Percentiles rank a stretch among this genome's conserved stretches.
Evolutionary conservation across 257 asterid species (phyloP).

Genomic region (Penstemon barbatus): DNA sequence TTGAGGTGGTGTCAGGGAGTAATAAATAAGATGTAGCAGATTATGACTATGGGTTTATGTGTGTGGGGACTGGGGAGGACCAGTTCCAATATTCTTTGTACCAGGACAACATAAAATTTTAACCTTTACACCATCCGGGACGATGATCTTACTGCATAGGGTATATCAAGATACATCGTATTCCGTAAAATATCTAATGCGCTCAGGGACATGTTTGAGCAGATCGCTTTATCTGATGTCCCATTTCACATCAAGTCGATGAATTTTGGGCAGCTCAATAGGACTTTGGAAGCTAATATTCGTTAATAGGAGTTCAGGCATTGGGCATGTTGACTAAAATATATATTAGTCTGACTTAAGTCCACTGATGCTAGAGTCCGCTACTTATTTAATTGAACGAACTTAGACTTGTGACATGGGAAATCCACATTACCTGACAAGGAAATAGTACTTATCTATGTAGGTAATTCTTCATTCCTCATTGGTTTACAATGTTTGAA

Average conservation of each 20-base stretch:
- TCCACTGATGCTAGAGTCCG: neutral
- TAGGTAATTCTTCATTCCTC: slow-evolving; percentile 16
- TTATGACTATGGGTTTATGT: neutral
- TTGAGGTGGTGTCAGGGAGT: neutral
- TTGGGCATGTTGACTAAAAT: neutral
- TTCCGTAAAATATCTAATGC: neutral
- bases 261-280: neutral
- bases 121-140: neutral
- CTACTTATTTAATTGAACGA: slow-evolving; percentile 3
- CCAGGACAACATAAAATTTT: neutral
- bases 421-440: slow-evolving; percentile 7
- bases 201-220: slow-evolving; percentile 18
- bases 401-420: neutral
- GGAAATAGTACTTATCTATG: slow-evolving; percentile 1
- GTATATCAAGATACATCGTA: neutral
- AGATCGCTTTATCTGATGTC: neutral
- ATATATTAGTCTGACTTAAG: neutral
- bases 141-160: neutral
- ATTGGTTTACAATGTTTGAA: neutral
- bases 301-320: neutral
- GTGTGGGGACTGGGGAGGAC: neutral
- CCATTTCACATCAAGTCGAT: slow-evolving; percentile 5
- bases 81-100: neutral
- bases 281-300: neutral
- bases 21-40: neutral